Evolutionary conservation across 2,329 filamentous ascomycete genomes (phyloP).

Genomic region (Aspergillus sp.): DNA sequence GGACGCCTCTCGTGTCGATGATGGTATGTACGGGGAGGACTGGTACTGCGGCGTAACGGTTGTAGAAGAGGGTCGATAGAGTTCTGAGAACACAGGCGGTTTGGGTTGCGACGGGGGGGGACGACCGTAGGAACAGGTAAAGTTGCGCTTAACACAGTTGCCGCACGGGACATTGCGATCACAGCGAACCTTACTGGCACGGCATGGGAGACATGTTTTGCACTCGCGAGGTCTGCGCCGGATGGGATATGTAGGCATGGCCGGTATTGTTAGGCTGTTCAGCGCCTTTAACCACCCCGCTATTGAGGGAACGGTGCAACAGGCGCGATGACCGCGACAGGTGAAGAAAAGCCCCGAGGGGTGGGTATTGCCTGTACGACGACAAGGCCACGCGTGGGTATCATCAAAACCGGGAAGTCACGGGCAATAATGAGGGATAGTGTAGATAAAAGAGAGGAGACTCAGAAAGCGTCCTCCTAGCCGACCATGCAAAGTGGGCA

Average conservation of each 20-base stretch:
- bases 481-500: not conserved
- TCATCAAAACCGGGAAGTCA: not conserved
- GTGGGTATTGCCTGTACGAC: slow-evolving; percentile 1
- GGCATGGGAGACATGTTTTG: slow-evolving; percentile 50
- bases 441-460: not conserved
- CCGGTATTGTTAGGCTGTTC: slow-evolving; percentile 4
- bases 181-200: slow-evolving; percentile 50
- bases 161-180: slow-evolving; percentile 41
- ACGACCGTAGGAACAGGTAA: slow-evolving; percentile 37
- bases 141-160: slow-evolving; percentile 42
- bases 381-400: not conserved
- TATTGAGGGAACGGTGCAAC: slow-evolving; percentile 9
- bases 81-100: slow-evolving; percentile 10
- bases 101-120: slow-evolving; percentile 19
- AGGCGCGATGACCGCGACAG: not conserved
- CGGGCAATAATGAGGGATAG: not conserved
- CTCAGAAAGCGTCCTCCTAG: not conserved
- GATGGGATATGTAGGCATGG: slow-evolving; percentile 34
- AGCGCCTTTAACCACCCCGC: slow-evolving; percentile 15
- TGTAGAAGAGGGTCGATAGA: slow-evolving; percentile 15
- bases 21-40: slow-evolving; percentile 10
- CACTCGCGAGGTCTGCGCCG: slow-evolving; percentile 36
- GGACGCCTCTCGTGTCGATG: slow-evolving; percentile 16
- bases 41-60: slow-evolving; percentile 11
- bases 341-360: not conserved